Evolutionary conservation across 176 grass and related monocot species (phyloP), one percentile per base, ranked within the genome.

Genomic region (Avena sativa): DNA sequence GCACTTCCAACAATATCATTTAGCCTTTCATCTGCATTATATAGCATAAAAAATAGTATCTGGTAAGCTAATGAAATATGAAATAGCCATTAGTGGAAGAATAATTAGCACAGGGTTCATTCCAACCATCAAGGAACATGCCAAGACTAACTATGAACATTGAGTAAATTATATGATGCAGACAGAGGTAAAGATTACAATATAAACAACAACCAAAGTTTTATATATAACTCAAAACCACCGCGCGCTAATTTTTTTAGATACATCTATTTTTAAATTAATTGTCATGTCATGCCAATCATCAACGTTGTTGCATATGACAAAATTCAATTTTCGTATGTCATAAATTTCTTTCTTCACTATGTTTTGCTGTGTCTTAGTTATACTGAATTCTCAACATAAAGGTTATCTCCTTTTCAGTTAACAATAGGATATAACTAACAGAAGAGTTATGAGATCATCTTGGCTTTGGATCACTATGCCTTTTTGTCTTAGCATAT

Each of bases 1-100:
- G 97, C 94, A 90, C 94, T 96, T 47, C 97, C 97, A 80, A 99
- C 97, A 87, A 99, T 97, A 87, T 99, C 97, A 83, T 99, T 99
- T 72, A 99, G 92, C 67, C 97, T 99, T 81, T 97, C 97, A 90
- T 99, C 97, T 99, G 92, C 71, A 92, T 74, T 79, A 86, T 65
- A 77, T 71, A 85, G 19, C 88, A 90, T 7, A 94, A 19, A 71
- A 81, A 28, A 84, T 8, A 79, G 58, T 83, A 76, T 91, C 30
- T n/a, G 9, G 49, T 83, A 59, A 85, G 69, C 71, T 84, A 65
- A 79, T 69, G 56, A 82, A 12, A 79, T 55, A 86, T 86, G 75
- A 53, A 72, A 62, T 52, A 79, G 50, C 30, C 81, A 9, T 76
- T 21, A 59, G 6, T 1, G 51, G n/a, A 56, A 76, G 79, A 81